These are phyloP conservation scores for Pseudopyrenochaeta lycopersici DNA, from an alignment of 2,329 filamentous ascomycete genomes.

Conservation along the genomic window DNA sequence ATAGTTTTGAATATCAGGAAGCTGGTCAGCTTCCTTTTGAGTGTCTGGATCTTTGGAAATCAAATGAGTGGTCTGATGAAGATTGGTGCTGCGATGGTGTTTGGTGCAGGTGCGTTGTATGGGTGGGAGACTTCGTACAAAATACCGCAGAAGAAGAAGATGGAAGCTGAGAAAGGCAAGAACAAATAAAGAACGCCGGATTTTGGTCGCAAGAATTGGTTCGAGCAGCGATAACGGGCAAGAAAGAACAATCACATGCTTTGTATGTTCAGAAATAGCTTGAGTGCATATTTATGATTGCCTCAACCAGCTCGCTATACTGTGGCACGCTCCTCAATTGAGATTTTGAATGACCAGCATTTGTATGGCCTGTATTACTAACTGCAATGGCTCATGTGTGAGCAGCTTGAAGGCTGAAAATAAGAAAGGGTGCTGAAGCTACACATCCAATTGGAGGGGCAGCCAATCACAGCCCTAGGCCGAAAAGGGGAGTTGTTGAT, in stretches of 20 bases:
- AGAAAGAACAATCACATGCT: too few relatives aligned
- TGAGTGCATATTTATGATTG: too few relatives aligned
- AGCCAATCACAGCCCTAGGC: slow-evolving; percentile 7
- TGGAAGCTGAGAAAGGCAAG: slow-evolving; percentile 29
- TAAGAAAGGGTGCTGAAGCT: too few relatives aligned
- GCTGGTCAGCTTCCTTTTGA: slow-evolving; percentile 86
- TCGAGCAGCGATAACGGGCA: too few relatives aligned
- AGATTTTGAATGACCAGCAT: too few relatives aligned
- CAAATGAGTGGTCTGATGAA: slow-evolving; percentile 78
- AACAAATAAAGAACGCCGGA: slow-evolving; percentile 25
- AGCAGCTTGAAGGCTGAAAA: too few relatives aligned
- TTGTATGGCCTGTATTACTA: too few relatives aligned
- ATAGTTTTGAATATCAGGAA: slow-evolving; percentile 97
- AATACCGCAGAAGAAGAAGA: slow-evolving; percentile 51
- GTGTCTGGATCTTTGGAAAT: slow-evolving; percentile 95
- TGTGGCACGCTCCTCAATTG: too few relatives aligned
- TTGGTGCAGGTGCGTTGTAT: slow-evolving; percentile 89
- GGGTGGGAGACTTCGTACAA: slow-evolving; percentile 72
- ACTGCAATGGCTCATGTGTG: too few relatives aligned
- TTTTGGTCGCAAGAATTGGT: neutral
- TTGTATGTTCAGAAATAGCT: too few relatives aligned
- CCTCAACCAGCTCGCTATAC: too few relatives aligned
- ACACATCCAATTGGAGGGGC: too few relatives aligned
- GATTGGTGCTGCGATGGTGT: slow-evolving; percentile 84
- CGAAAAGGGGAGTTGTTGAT: slow-evolving; percentile 29